A percentile compares a stretch with the other conserved stretches of the same genome.
These are phyloP conservation scores for Termitomyces sp. DNA, from an alignment of 768 basidiomycete genomes.

Conservation along the genomic window DNA sequence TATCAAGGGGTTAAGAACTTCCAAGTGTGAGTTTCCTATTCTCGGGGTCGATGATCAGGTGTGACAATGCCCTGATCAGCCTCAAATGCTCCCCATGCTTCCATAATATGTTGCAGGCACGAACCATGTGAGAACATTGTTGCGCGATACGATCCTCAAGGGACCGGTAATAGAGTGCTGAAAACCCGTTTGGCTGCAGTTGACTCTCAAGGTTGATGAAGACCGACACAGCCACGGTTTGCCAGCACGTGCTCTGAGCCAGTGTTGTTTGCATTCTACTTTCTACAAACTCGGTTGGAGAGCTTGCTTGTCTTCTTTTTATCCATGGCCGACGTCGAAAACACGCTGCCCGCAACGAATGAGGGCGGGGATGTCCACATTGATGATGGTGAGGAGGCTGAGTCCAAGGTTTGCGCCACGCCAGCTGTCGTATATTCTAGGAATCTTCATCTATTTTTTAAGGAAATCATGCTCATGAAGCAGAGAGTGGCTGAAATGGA, in stretches of 20 bases:
- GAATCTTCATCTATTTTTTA: slow-evolving; percentile 16
- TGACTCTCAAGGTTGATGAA: too few species aligned
- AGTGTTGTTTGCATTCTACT: slow-evolving; percentile 13
- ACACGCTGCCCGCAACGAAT: slow-evolving; percentile 32
- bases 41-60: slow-evolving; percentile 2
- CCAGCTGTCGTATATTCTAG: slow-evolving; percentile 3
- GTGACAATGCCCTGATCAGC: slow-evolving; percentile 11
- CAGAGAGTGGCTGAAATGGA: slow-evolving; percentile 93
- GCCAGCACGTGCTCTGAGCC: slow-evolving; percentile 1
- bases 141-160: slow-evolving; percentile 1
- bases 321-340: slow-evolving; percentile 47
- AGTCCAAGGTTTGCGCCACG: slow-evolving; percentile 43
- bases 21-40: neutral
- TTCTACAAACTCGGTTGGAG: slow-evolving; percentile 1
- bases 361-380: slow-evolving; percentile 30
- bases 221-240: slow-evolving; percentile 4
- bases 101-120: neutral
- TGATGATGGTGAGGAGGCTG: slow-evolving; percentile 60
- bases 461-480: slow-evolving; percentile 91
- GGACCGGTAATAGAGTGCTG: neutral
- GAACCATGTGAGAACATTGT: neutral
- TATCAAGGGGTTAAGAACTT: neutral
- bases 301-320: slow-evolving; percentile 1
- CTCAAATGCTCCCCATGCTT: slow-evolving; percentile 2
- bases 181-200: neutral